Evolutionary conservation across 2,329 filamentous ascomycete species (phyloP), one percentile per base, ranked within the genome.

Genomic region (Colletotrichum destructivum): DNA sequence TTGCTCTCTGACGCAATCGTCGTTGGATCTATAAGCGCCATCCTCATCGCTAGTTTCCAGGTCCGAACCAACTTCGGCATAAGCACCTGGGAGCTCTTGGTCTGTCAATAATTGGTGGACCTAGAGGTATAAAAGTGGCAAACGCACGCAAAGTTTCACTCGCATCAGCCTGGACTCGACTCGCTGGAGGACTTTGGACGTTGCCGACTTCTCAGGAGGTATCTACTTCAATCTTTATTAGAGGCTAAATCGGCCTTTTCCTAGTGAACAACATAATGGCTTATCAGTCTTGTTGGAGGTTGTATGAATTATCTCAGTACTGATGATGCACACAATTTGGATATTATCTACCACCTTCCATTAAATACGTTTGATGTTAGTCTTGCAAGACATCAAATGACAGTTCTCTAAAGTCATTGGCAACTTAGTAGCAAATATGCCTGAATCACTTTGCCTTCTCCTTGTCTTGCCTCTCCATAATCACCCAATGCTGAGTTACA

Each of bases 31-130:
- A 42, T 62, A 5, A 42, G 60, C 12, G 18, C 46, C 11, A 62
- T 62, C 46, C 60, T 62, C 6, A 52, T 54, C 11, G 6, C 31
- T 52, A 62, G 16, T 16, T 62, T 62, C 60, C 35, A 15, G 12
- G 46, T 62, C 60, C 31, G 13, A 62, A 52, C 26, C 47, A 21
- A 26, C 15, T 52, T 62, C n/a, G 4, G 46, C 46, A 62, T 62
- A 62, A 52, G 46, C 31, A 7, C 46, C 35, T 31, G 26, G 26
- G 26, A 31, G 26, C 26, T 31, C 26, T 31, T 31, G 4, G 26
- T 31, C 26, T 31, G 26, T 31, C 26, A 31, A 31, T 31, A 3
- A 4, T 3, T 31, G 26, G 26, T 4, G 26, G 26, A 31, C 3
- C 26, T 31, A 31, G 26, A 4, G 26, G 26, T 31, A 3, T 31